A percentile compares a stretch with the other conserved stretches of the same genome.
These are phyloP conservation scores for Termitomyces sp. DNA, from an alignment of 768 basidiomycete genomes.

Conservation along the genomic window DNA sequence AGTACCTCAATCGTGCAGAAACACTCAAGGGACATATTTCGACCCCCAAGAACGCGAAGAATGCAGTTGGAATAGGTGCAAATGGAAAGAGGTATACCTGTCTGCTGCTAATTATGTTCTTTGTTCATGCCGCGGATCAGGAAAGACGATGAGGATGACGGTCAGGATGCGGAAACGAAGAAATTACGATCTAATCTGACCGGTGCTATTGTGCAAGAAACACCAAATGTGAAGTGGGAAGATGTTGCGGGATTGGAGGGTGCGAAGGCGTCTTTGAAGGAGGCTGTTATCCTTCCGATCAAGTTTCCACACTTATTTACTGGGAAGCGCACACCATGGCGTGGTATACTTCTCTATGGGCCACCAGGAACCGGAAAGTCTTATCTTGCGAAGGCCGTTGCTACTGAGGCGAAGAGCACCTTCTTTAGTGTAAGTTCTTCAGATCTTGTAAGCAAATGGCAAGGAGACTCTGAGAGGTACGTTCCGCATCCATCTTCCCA, in stretches of 20 bases:
- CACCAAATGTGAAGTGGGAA: constrained; percentile 96
- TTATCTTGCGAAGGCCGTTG: constrained; percentile 96
- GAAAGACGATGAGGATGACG: constrained; percentile 57
- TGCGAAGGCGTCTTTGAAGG: constrained; percentile 94
- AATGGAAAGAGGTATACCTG: constrained; percentile 42
- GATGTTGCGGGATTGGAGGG: constrained; percentile 96
- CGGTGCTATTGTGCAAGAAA: constrained; percentile 87
- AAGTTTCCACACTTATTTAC: constrained; percentile 99
- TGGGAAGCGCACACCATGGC: constrained; percentile 97
- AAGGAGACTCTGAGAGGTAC: constrained; percentile 95
- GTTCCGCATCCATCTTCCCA: constrained; percentile 16
- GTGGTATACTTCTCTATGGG: constrained; percentile 92
- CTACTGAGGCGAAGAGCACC: constrained; percentile 98
- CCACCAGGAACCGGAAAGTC: constrained; percentile 98
- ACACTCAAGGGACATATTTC: constrained; percentile 83
- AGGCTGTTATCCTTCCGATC: constrained; percentile 98
- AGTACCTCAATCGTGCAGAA: constrained; percentile 91
- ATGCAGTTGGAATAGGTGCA: constrained; percentile 37
- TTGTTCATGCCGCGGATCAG: constrained; percentile 18
- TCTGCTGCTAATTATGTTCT: not conserved
- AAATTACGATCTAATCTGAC: constrained; percentile 90
- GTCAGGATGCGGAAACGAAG: constrained; percentile 88
- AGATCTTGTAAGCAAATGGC: constrained; percentile 99
- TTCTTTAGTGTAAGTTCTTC: constrained; percentile 96
- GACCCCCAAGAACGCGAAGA: constrained; percentile 57